Conservation (phyloP, 352 stramenopile genomes). For the Pythium graminicola region DNA sequence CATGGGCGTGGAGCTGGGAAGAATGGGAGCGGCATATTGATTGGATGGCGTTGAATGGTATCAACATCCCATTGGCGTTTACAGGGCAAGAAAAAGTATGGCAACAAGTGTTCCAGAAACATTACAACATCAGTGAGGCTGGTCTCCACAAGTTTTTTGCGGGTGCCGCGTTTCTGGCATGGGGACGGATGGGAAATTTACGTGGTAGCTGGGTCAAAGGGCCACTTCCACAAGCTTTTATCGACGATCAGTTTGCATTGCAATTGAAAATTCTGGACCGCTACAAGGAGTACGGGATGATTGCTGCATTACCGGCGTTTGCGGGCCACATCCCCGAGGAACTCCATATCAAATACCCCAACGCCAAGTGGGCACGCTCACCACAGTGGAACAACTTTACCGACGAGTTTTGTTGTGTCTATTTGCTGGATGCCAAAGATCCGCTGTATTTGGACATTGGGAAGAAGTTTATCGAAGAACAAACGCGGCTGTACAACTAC, state of each 20-base stretch:
- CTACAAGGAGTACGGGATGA: constrained; percentile 85
- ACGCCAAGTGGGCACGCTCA: constrained; percentile 73
- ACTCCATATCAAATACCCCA: constrained; percentile 57
- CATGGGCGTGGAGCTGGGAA: constrained; percentile 82
- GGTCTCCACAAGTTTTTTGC: constrained; percentile 88
- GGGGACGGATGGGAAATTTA: constrained; percentile 87
- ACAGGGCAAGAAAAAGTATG: constrained; percentile 88
- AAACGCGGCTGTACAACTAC: constrained; percentile 58
- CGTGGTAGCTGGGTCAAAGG: constrained; percentile 81
- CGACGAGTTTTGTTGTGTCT: constrained; percentile 78
- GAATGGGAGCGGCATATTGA: constrained; percentile 90
- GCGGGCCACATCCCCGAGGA: constrained; percentile 84
- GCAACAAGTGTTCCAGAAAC: constrained; percentile 72
- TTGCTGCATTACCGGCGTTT: constrained; percentile 87
- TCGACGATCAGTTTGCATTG: constrained; percentile 71
- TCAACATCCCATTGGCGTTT: constrained; percentile 90
- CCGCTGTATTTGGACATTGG: constrained; percentile 80
- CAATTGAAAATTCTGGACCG: constrained; percentile 77
- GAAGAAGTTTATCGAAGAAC: constrained; percentile 63
- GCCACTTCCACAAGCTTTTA: constrained; percentile 75
- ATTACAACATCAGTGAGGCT: constrained; percentile 70
- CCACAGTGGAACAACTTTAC: constrained; percentile 76
- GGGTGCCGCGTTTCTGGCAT: constrained; percentile 82
- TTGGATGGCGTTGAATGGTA: constrained; percentile 90
- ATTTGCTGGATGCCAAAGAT: constrained; percentile 76